Evolutionary conservation across 2,329 filamentous ascomycete genomes (phyloP).

Genomic region (Sclerotinia glacialis): DNA sequence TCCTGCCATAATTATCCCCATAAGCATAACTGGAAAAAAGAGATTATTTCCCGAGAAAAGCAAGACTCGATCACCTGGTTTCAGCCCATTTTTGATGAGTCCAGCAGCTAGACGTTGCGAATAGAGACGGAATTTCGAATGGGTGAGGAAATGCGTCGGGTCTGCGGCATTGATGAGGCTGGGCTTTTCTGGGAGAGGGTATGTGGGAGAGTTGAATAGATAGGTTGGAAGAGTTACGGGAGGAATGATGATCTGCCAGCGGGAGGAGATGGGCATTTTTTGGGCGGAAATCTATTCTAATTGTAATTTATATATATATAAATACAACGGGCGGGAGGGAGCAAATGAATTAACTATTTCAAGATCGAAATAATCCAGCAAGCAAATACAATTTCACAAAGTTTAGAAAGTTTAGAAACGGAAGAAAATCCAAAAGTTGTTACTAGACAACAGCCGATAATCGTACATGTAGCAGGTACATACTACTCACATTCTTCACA

Average conservation of each 20-base stretch:
- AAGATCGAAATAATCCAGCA: not conserved
- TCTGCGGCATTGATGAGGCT: slow-evolving; percentile 63
- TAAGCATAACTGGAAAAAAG: slow-evolving; percentile 53
- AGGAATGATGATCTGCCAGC: slow-evolving; percentile 30
- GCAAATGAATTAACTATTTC: not conserved
- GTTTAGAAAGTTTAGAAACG: not conserved
- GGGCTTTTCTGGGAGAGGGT: slow-evolving; percentile 45
- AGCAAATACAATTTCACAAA: not conserved
- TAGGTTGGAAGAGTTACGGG: slow-evolving; percentile 52
- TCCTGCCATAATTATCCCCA: slow-evolving; percentile 52
- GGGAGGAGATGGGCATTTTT: slow-evolving; percentile 34
- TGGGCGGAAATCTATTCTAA: no score
- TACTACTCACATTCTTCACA: no score
- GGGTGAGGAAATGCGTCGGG: slow-evolving; percentile 65
- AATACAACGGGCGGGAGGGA: no score
- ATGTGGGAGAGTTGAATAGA: slow-evolving; percentile 52
- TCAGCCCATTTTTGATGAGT: slow-evolving; percentile 60
- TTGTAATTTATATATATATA: not conserved
- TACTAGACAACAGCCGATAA: no score
- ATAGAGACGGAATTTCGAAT: slow-evolving; percentile 63
- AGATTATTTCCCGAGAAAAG: slow-evolving; percentile 55
- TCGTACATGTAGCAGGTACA: not conserved
- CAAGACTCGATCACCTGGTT: slow-evolving; percentile 52
- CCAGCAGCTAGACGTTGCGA: slow-evolving; percentile 71
- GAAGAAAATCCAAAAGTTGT: not conserved